Conservation (phyloP, 2,329 filamentous ascomycete genomes). For the Pestalotiopsis fici region DNA sequence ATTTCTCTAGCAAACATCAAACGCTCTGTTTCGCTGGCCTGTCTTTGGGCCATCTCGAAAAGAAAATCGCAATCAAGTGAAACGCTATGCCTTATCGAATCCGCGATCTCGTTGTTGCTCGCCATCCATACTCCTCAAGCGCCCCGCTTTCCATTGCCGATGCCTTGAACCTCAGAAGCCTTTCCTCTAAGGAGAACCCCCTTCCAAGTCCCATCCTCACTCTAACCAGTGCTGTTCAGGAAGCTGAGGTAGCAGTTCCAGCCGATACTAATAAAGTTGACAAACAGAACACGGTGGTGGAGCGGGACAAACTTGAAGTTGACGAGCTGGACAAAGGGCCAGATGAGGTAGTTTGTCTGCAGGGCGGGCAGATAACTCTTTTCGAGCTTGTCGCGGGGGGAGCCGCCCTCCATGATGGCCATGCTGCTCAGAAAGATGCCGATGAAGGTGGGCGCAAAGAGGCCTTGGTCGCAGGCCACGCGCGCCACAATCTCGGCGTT, state of each 20-base stretch:
- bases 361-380: constrained; percentile 73
- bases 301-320: constrained; percentile 90
- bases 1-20: background rate
- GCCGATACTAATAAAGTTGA: constrained; percentile 75
- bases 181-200: background rate
- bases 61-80: background rate
- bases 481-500: constrained; percentile 75
- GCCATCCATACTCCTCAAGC: background rate
- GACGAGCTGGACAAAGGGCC: constrained; percentile 80
- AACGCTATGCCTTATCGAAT: background rate
- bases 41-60: background rate
- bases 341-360: constrained; percentile 83
- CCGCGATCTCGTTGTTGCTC: background rate
- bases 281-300: constrained; percentile 80
- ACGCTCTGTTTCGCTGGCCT: too few relatives aligned
- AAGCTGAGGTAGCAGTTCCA: constrained; percentile 68
- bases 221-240: constrained; percentile 46
- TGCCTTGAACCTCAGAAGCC: background rate
- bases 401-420: constrained; percentile 75
- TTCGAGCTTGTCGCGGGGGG: constrained; percentile 65
- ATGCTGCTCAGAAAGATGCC: constrained; percentile 80
- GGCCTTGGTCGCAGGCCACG: constrained; percentile 76
- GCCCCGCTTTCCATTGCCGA: background rate
- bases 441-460: constrained; percentile 86
- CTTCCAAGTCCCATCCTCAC: background rate